These are phyloP conservation scores for Melaleuca quinquenervia DNA, from an alignment of 345 rosid genomes.

Conservation along the genomic window DNA sequence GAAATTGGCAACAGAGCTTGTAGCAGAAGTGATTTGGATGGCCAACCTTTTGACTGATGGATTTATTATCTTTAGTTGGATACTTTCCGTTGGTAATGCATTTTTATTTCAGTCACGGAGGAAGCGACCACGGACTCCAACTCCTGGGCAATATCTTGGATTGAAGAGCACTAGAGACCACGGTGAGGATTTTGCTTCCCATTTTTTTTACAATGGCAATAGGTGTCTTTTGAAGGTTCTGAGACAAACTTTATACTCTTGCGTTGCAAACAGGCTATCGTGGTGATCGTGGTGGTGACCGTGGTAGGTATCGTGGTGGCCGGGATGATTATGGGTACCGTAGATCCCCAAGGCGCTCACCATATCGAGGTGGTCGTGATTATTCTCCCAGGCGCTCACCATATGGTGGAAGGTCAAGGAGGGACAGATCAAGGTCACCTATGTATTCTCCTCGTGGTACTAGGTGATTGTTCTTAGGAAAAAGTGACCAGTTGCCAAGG, in stretches of 20 bases:
- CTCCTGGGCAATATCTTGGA: constrained; percentile 99
- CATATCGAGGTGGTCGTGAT: constrained; percentile 49
- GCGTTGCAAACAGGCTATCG: constrained; percentile 25
- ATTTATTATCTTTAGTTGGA: background rate
- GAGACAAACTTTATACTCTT: background rate
- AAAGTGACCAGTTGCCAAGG: background rate
- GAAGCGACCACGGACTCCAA: constrained; percentile 95
- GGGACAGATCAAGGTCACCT: constrained; percentile 53
- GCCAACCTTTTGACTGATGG: background rate
- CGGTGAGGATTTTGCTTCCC: constrained; percentile 26
- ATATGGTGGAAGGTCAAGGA: constrained; percentile 63
- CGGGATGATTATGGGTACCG: constrained; percentile 53
- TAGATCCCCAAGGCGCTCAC: constrained; percentile 80
- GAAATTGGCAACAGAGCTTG: background rate
- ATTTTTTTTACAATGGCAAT: background rate
- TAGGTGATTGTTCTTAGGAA: background rate
- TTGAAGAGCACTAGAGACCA: constrained; percentile 69
- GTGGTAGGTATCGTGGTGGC: constrained; percentile 45
- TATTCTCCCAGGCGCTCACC: constrained; percentile 68
- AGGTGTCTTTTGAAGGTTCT: background rate
- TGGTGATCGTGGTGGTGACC: constrained; percentile 42
- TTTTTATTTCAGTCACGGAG: constrained; percentile 76
- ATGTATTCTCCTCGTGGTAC: constrained; percentile 44
- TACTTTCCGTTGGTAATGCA: background rate
- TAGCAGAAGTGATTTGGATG: background rate